Base-by-base conservation (phyloP, 345 rosid species). In the Pugionium dolabratum region DNA sequence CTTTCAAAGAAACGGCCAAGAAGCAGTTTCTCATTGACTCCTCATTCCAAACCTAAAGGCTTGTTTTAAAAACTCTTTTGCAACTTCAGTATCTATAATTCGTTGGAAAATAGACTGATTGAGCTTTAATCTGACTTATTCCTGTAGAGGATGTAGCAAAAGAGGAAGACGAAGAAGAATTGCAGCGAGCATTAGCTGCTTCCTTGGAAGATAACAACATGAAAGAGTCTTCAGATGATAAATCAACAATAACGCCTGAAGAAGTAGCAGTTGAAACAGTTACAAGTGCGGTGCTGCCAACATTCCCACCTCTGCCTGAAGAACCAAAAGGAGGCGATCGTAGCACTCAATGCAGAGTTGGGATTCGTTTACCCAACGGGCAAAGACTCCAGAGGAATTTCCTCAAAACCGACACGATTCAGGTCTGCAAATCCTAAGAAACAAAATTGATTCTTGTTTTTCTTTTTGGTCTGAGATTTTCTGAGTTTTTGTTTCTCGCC, bases 301-400 rank as follows among this genome's bases (percentile, higher is more conserved):
- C 75, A 18, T 95, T 80, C 70, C 99, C 89, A 30, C 79, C 89
- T 50, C 82, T 95, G n/a, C 92, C 90, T n/a, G 92, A 87, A 75
- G 98, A 95, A 77, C 94, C 98, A 11, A 89, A 80, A 29, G 69
- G 74, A 34, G 87, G 84, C 35, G 94, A 95, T 62, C 86, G 85
- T 54, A 84, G 79, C 57, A 72, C 86, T 27, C 71, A 85, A 41
- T 95, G 99, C 76, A 83, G 96, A 82, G 91, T 95, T 57, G 97
- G 98, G 64, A 75, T 95, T 34, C 96, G 99, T 69, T 86, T 95
- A 60, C 99, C 99, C 10, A 89, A 84, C 67, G 99, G 99, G 40
- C 90, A 79, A 56, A 89, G 97, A 76, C 76, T 81, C 54, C 96
- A 95, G 79, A 82, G 99, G 60, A 87, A 79, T 66, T 95, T 95